Evolutionary conservation across 306 rosid genomes (phyloP).

Genomic region (Pterocarpus macrocarpus): DNA sequence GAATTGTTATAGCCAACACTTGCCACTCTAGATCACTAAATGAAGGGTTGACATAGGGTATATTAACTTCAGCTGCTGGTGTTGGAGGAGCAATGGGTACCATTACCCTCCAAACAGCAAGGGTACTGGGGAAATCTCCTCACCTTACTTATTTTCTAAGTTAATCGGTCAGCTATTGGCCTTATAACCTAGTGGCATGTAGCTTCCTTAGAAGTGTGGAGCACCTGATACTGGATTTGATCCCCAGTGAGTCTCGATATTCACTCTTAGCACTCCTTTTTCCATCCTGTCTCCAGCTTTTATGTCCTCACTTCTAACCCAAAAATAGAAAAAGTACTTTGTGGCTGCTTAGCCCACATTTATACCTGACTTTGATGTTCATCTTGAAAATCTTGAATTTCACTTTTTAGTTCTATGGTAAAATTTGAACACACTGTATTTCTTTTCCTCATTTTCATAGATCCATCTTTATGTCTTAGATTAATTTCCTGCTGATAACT

Average conservation of each 20-base stretch:
- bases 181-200: background rate
- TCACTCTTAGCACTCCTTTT: background rate
- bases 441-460: conserved; percentile 15
- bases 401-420: background rate
- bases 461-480: conserved; percentile 23
- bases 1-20: background rate
- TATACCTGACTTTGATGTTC: background rate
- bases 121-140: background rate
- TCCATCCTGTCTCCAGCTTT: background rate
- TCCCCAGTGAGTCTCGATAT: background rate
- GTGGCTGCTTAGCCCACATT: background rate
- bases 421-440: conserved; percentile 11
- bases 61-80: background rate
- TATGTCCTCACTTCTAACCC: background rate
- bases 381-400: conserved; percentile 26
- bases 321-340: background rate
- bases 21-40: background rate
- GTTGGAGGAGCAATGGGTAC: background rate
- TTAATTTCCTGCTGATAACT: conserved; percentile 30
- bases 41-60: background rate
- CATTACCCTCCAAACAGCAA: too few relatives aligned
- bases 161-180: background rate
- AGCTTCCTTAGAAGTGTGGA: background rate
- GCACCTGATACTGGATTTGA: background rate
- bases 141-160: background rate